phyloP scores from a whole-genome alignment of 768 basidiomycete genomes.

The Clavulina sp. region DNA sequence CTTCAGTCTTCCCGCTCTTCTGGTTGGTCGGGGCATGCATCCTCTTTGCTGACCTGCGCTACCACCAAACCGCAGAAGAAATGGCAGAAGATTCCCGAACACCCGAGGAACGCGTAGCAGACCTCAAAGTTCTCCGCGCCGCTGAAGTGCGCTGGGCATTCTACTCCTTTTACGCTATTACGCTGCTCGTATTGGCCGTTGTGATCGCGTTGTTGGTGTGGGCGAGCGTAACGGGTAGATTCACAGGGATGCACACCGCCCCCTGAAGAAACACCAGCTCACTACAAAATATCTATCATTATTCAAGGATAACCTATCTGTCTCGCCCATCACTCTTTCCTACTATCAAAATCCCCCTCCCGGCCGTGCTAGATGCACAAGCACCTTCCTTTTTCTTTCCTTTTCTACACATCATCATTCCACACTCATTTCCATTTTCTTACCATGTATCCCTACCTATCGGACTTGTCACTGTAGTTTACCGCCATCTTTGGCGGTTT shows the following conservation, averaged over 20 bases:
- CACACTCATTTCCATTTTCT: no score
- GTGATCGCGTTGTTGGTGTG: background rate
- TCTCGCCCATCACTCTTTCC: no score
- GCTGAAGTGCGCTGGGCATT: slow-evolving; percentile 8
- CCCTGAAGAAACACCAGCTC: no score
- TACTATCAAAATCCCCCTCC: no score
- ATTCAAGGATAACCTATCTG: no score
- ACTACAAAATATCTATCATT: no score
- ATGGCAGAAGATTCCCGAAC: slow-evolving; percentile 4
- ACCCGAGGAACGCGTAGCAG: slow-evolving; percentile 6
- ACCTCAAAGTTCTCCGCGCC: slow-evolving; percentile 4
- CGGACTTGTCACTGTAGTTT: no score
- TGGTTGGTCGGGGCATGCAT: slow-evolving; percentile 8
- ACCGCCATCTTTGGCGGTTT: no score
- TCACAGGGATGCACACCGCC: background rate
- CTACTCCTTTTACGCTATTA: background rate
- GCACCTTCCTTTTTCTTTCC: no score
- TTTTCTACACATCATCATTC: no score
- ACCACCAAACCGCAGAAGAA: slow-evolving; percentile 2
- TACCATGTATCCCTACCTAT: no score
- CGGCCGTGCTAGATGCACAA: no score
- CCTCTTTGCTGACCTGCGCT: slow-evolving; percentile 3
- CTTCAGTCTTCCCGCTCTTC: slow-evolving; percentile 8
- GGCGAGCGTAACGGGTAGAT: background rate
- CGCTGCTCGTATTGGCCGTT: background rate